Evolutionary conservation across 2,329 filamentous ascomycete species (phyloP), one percentile per base, ranked within the genome.

Genomic region (Aspergillus fructus): DNA sequence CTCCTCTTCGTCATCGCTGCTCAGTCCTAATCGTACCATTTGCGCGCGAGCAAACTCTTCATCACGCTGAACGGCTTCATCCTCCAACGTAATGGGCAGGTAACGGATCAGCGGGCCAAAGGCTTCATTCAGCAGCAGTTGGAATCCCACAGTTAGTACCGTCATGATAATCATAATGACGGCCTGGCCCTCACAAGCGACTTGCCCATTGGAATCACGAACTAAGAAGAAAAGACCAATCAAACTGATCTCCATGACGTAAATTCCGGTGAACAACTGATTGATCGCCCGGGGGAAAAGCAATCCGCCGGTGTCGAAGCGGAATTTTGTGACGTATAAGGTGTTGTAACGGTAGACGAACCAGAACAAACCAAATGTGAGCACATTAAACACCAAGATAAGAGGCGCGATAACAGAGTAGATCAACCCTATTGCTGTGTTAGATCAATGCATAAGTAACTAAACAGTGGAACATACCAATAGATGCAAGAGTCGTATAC

Each of bases 291-390:
- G 85, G 0, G 94, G 94, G 67, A 96, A 99, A 51, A 97, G 79
- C 1, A 97, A 83, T 43, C 94, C 94, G 41, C 94, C 94, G 0
- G 93, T 99, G 74, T 99, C 94, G 59, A 89, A 86, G 63, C 88
- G 85, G 73, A 96, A 96, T 52, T 92, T 89, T 24, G 87, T 96
- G 59, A 99, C 93, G 68, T 97, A 99, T 19, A 99, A 83, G 78
- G 96, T 96, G 64, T 93, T 93, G 76, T 97, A 97, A n/a, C 93
- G 86, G 72, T 97, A 92, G 1, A 94, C 93, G 45, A 97, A 81
- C 93, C 93, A 99, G 62, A 97, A 88, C 0, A 99, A 80, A 47
- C 85, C 83, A 72, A 97, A 97, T 0, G 93, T 97, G 71, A 97
- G 86, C 66, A 96, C 86, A 65, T 94, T 93, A 78, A 99, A 97